These are phyloP conservation scores for Candida stauntonica DNA, from an alignment of 805 yeast genomes.

Conservation along the genomic window DNA sequence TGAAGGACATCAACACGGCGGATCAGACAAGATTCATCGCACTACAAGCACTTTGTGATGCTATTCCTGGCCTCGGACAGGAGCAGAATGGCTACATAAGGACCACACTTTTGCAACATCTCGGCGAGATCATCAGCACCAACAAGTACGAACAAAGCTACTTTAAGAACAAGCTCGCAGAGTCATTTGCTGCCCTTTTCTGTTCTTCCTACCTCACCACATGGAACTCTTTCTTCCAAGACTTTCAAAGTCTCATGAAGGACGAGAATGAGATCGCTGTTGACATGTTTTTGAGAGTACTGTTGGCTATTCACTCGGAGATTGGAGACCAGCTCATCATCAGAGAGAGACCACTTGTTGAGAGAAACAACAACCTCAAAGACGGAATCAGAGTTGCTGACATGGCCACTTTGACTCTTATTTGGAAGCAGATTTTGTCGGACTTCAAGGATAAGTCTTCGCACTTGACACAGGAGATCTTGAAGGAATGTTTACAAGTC, in stretches of 20 bases:
- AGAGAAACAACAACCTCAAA: conserved; percentile 68
- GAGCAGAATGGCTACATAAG: conserved; percentile 24
- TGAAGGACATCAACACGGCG: conserved; percentile 28
- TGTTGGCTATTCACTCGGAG: conserved; percentile 77
- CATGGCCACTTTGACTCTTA: conserved; percentile 55
- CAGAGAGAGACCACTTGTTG: conserved; percentile 57
- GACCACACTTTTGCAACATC: conserved; percentile 20
- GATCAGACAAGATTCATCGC: conserved; percentile 28
- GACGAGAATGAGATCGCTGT: conserved; percentile 27
- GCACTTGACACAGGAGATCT: conserved; percentile 38
- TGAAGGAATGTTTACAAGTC: conserved; percentile 55
- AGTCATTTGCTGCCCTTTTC: conserved; percentile 49
- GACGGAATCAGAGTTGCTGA: conserved; percentile 79
- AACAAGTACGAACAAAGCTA: conserved; percentile 34
- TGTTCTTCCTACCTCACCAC: conserved; percentile 41
- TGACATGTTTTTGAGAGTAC: conserved; percentile 73
- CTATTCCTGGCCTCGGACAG: conserved; percentile 18
- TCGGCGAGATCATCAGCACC: conserved; percentile 18
- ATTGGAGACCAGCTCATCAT: conserved; percentile 88
- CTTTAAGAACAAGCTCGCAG: conserved; percentile 54
- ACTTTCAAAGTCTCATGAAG: conserved; percentile 36
- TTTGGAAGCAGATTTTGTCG: conserved; percentile 62
- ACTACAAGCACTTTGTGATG: conserved; percentile 26
- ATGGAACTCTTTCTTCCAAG: conserved; percentile 50
- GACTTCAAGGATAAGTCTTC: conserved; percentile 30